Evolutionary conservation across 108 stramenopile species (phyloP).

Genomic region (Nitzschia putrida): DNA sequence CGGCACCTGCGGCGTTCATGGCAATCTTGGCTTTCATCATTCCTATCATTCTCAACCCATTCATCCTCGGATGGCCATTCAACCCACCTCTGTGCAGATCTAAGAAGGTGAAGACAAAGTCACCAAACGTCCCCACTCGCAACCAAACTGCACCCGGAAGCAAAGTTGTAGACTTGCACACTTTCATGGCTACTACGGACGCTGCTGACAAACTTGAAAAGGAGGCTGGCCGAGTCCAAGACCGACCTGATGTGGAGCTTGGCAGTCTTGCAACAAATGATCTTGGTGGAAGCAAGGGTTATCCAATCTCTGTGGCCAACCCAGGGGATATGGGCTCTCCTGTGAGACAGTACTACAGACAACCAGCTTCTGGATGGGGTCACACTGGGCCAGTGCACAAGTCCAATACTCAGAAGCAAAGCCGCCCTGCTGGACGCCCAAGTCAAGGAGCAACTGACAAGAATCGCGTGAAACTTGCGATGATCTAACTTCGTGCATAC

Average conservation of each 20-base stretch:
- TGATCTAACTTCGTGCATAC: not conserved
- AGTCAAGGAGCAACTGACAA: not conserved
- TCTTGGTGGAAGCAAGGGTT: constrained; percentile 8
- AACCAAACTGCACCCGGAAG: not conserved
- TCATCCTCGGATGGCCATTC: constrained; percentile 57
- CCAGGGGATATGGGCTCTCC: not conserved
- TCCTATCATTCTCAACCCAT: constrained; percentile 55
- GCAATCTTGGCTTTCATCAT: constrained; percentile 39
- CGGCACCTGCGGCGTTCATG: constrained; percentile 42
- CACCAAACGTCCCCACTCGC: constrained; percentile 1
- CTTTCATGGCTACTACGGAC: constrained; percentile 30
- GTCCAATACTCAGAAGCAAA: not conserved
- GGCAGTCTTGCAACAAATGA: constrained; percentile 49
- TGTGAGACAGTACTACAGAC: too few species aligned
- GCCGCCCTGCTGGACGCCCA: not conserved
- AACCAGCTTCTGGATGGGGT: not conserved
- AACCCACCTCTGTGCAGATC: constrained; percentile 18
- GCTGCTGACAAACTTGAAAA: constrained; percentile 27
- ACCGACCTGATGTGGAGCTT: constrained; percentile 48
- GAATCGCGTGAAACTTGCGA: not conserved
- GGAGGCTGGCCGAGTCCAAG: constrained; percentile 42
- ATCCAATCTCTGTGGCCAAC: constrained; percentile 23
- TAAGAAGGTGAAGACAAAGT: constrained; percentile 2
- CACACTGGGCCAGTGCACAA: too few species aligned
- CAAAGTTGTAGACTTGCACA: constrained; percentile 32